These are phyloP conservation scores for Boletus barrowsii DNA, from an alignment of 768 basidiomycete species.

Conservation along the genomic window DNA sequence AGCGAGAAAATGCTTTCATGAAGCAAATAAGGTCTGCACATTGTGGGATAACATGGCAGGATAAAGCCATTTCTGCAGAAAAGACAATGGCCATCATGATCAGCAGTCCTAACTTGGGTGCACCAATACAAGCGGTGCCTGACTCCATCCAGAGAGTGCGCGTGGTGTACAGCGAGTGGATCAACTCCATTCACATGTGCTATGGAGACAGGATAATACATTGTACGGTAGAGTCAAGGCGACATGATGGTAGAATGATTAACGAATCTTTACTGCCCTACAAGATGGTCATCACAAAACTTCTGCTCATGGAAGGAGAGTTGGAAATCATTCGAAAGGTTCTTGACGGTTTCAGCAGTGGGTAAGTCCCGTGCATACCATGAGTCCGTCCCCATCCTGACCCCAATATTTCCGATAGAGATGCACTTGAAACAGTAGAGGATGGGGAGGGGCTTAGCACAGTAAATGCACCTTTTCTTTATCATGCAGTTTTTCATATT, in stretches of 20 bases:
- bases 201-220: neutral
- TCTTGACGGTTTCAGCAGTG: constrained; percentile 2
- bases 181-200: neutral
- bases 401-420: neutral
- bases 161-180: neutral
- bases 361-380: neutral
- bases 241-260: neutral
- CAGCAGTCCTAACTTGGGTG: neutral
- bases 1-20: neutral
- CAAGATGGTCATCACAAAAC: neutral
- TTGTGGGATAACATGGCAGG: neutral
- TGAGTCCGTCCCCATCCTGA: no score
- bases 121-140: neutral
- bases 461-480: neutral
- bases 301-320: neutral
- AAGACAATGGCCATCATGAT: neutral
- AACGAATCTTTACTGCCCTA: constrained; percentile 3
- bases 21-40: constrained; percentile 2
- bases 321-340: neutral
- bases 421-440: neutral
- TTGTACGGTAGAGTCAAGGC: constrained; percentile 2
- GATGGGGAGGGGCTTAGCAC: constrained; percentile 1
- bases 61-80: constrained; percentile 1
- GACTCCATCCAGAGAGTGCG: neutral
- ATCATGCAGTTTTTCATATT: no score